Base-by-base conservation (phyloP, 2,329 filamentous ascomycete genomes). In the Didymella pomorum region DNA sequence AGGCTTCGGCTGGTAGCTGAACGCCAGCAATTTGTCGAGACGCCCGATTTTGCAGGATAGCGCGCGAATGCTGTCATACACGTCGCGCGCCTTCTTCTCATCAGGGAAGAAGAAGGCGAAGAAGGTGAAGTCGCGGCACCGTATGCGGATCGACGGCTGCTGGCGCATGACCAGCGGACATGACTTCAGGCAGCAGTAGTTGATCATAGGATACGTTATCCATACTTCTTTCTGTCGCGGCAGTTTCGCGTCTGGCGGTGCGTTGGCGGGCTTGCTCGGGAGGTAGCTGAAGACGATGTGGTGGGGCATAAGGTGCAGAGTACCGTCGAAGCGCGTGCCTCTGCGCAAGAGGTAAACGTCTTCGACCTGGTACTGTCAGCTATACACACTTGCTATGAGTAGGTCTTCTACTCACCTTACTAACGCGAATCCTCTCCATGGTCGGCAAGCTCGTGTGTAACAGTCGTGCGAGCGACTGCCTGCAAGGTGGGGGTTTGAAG, bases 181-280 rank as follows among this genome's bases (percentile, higher is more conserved):
- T 26, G 92, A 90, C 59, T 92, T 87, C 65, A 94, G 87, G 23
- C 85, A 87, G 79, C 93, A 97, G 71, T 89, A 86, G 39, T 86
- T 86, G 70, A 99, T 92, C 78, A 98, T 93, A 23, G 94, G 93
- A 77, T 93, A 99, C 16, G 95, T 93, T 54, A 98, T 92, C 91
- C 94, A 99, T 73, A 91, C 86, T 78, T 97, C 91, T 73, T 88
- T 84, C 21, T 84, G 81, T 64, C 80, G 81, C 11, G 71, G 71
- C 21, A 78, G 78, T 48, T 81, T 76, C 44, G 77, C 72, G 60
- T 77, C 70, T 52, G 71, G 61, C 49, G 75, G 60, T 45, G 76
- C 66, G 56, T 68, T 74, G 61, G 72, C 56, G 62, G 73, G 62
- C 28, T 71, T 64, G 65, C 77, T 76, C 52, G 83, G 84, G 12